phyloP scores from a whole-genome alignment of 108 stramenopile species.

The Cylindrotheca fusiformis region DNA sequence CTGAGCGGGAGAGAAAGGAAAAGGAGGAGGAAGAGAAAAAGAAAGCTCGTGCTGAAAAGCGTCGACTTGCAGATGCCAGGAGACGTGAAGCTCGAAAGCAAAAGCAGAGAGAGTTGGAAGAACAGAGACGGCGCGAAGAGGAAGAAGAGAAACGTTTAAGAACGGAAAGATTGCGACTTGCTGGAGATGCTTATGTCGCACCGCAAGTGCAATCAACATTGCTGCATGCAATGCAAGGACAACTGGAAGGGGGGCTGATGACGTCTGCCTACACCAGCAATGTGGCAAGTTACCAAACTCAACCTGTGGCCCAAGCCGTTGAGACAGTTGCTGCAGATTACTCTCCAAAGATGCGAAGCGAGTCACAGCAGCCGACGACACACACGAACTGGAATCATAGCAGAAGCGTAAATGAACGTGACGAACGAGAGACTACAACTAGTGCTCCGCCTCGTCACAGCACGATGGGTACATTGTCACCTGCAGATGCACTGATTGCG shows the following conservation, averaged over 20 bases:
- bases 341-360: too few species aligned
- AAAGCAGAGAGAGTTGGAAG: conserved; percentile 46
- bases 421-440: too few species aligned
- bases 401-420: too few species aligned
- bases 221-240: conserved; percentile 6
- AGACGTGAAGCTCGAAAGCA: conserved; percentile 46
- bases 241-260: conserved; percentile 13
- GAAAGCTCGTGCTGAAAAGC: conserved; percentile 36
- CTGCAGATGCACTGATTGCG: conserved; percentile 24
- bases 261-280: conserved; percentile 23
- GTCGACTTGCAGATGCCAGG: conserved; percentile 43
- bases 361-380: too few species aligned
- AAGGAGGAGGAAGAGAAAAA: conserved; percentile 55
- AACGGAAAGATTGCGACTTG: conserved; percentile 15
- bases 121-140: conserved; percentile 32
- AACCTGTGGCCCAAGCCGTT: too few species aligned
- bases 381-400: too few species aligned
- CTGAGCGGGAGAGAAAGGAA: conserved; percentile 41
- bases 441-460: too few species aligned
- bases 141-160: conserved; percentile 10
- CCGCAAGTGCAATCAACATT: background rate
- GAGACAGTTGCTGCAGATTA: too few species aligned
- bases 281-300: too few species aligned
- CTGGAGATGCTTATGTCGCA: conserved; percentile 15
- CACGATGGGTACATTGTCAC: conserved; percentile 16